These are phyloP conservation scores for Colletotrichum sp. DNA, from an alignment of 2,329 filamentous ascomycete genomes.

Conservation along the genomic window DNA sequence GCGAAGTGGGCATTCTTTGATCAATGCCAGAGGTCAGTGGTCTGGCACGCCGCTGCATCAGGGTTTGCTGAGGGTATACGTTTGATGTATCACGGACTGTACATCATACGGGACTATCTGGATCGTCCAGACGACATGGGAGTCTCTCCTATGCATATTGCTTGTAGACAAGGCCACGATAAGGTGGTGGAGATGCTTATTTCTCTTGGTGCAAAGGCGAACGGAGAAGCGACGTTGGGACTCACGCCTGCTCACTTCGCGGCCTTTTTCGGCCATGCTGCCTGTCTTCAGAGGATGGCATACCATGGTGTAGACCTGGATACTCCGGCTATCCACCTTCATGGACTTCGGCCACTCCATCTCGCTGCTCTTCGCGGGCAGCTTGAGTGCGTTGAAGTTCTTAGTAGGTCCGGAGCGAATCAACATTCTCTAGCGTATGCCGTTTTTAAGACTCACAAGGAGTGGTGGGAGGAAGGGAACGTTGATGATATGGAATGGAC, in stretches of 20 bases:
- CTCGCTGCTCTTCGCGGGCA: not conserved
- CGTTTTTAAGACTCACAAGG: not conserved
- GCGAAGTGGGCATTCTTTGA: not conserved
- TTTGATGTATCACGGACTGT: accelerated
- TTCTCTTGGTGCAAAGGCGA: not conserved
- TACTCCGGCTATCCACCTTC: not conserved
- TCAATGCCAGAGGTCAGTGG: not conserved
- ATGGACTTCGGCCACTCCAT: not conserved
- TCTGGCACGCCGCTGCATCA: not conserved
- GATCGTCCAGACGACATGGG: not conserved
- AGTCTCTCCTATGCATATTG: not conserved
- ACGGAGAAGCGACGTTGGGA: accelerated
- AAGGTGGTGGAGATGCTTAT: not conserved
- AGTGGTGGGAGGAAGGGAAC: not conserved
- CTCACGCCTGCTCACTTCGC: not conserved
- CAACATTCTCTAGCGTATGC: not conserved
- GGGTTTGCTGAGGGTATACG: accelerated
- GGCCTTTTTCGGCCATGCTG: not conserved
- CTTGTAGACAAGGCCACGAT: not conserved
- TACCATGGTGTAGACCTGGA: not conserved
- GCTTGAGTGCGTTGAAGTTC: not conserved
- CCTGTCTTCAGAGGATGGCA: not conserved
- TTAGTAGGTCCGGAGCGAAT: not conserved
- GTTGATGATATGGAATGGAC: not conserved
- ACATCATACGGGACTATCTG: accelerated